These are phyloP conservation scores for Phialophora macrospora DNA, from an alignment of 2,329 filamentous ascomycete genomes.

Conservation along the genomic window DNA sequence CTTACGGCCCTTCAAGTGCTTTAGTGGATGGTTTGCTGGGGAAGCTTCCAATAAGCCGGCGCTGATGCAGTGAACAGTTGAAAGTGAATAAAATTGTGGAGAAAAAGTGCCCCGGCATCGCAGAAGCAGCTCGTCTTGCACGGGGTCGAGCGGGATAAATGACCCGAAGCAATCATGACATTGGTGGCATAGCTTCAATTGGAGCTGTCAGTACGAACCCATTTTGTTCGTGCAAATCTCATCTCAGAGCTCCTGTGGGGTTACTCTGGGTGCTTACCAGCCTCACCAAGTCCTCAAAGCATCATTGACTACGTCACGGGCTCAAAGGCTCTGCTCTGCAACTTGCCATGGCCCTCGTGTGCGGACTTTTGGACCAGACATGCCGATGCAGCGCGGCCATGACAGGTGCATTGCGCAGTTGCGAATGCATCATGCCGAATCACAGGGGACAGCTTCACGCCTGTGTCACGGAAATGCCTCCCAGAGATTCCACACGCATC, in stretches of 20 bases:
- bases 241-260: neutral
- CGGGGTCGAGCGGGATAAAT: neutral
- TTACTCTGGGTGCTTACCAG: constrained; percentile 10
- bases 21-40: neutral
- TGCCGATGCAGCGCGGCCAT: constrained; percentile 8
- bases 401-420: constrained; percentile 8
- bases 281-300: neutral
- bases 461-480: neutral
- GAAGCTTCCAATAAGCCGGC: neutral
- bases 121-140: neutral
- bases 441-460: neutral
- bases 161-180: neutral
- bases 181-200: neutral
- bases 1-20: neutral
- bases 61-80: neutral
- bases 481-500: neutral
- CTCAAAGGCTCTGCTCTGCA: neutral
- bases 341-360: neutral
- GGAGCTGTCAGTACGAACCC: neutral
- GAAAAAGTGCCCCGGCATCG: neutral
- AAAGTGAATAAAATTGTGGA: neutral
- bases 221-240: neutral
- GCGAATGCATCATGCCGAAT: neutral
- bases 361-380: neutral
- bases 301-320: constrained; percentile 23